These are phyloP conservation scores for Bimuria novae-zelandiae DNA, from an alignment of 2,329 filamentous ascomycete species.

Conservation along the genomic window DNA sequence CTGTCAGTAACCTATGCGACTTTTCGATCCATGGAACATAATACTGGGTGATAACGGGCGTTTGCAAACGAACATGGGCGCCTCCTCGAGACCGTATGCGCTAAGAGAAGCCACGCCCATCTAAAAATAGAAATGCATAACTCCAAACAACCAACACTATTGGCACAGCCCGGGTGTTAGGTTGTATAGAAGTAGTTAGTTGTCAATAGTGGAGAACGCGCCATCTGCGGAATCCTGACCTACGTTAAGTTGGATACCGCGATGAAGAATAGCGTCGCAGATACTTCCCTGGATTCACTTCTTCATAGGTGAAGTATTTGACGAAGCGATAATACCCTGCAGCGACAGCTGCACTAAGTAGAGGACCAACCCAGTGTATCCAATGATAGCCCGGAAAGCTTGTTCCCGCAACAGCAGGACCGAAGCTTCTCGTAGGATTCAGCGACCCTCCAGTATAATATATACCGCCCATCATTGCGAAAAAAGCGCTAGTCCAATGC, in stretches of 20 bases:
- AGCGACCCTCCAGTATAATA: slow-evolving; percentile 53
- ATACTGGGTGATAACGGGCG: no score
- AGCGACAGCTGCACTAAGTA: slow-evolving; percentile 49
- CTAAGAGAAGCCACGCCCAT: neutral
- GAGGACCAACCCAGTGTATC: slow-evolving; percentile 54
- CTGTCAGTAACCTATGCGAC: no score
- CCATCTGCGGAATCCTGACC: neutral
- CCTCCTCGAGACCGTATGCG: neutral
- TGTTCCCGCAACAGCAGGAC: slow-evolving; percentile 46
- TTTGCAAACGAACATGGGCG: no score
- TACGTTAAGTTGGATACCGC: neutral
- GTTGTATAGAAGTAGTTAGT: no score
- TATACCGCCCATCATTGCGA: slow-evolving; percentile 57
- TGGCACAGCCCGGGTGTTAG: no score
- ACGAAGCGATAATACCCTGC: slow-evolving; percentile 55
- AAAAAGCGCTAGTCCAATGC: slow-evolving; percentile 73
- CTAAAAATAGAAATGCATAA: neutral
- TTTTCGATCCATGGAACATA: no score
- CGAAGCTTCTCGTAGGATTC: slow-evolving; percentile 54
- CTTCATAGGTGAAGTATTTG: slow-evolving; percentile 42
- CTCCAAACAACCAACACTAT: neutral
- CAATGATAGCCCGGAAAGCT: slow-evolving; percentile 48
- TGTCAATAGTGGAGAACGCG: neutral
- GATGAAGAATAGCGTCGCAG: neutral
- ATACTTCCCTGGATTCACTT: slow-evolving; percentile 38